Evolutionary conservation across 306 rosid genomes (phyloP), one percentile per base, ranked within the genome.

Genomic region (Luffa aegyptiaca): DNA sequence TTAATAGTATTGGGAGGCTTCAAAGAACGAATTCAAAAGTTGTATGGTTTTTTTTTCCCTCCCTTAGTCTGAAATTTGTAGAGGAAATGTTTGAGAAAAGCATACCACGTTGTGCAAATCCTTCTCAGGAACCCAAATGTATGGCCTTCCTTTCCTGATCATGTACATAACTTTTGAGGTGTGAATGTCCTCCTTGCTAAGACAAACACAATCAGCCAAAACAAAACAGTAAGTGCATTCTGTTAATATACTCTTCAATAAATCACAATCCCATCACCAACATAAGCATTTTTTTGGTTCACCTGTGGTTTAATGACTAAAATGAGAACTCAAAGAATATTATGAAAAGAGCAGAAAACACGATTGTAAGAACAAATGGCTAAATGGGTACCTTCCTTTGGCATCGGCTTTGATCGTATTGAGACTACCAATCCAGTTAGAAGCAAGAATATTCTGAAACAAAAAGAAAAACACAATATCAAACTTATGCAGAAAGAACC

Each of bases 51-150:
- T 63, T 61, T 14, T 53, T 57, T 57, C 31, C 46, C 71, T 21
- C 10, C 37, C 7, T 59, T 56, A 0, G 1, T 51, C 1, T 56
- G 31, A 5, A 52, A 55, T 3, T 36, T 9, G 42, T 35, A 36
- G 16, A 31, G 10, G 3, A 36, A 9, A 48, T 10, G 10, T 26
- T 14, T 45, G 7, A 49, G 35, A 26, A 78, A 31, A 80, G 69
- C 82, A 65, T 88, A 94, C 98, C 97, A 91, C 89, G 84, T 90
- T 91, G 81, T 94, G 98, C 79, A 92, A 84, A 79, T 91, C 97
- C 48, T 87, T 85, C 82, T 92, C 93, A 0, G 93, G 92, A 56
- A 94, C 91, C 98, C 98, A 94, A 76, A 92, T 82, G 83, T 90
- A 92, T 35, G 97, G 98, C 78, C 90, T 90, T 57, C 98, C 98